Conservation (phyloP, 169 alveolate genomes). For the Babesia ovis region DNA sequence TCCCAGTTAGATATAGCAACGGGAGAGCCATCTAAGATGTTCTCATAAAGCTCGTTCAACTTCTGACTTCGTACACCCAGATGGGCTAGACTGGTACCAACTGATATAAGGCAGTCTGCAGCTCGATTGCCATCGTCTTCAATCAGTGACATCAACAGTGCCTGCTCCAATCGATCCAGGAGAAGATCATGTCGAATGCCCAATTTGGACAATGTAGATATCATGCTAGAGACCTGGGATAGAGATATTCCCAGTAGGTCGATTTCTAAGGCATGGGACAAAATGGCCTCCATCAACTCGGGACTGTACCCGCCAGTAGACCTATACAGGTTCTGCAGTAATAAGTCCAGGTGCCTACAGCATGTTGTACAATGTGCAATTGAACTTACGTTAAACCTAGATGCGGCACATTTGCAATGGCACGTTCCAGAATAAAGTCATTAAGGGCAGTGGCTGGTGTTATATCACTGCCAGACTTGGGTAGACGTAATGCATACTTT, state of each 20-base stretch:
- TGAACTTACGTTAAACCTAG: slow-evolving; percentile 17
- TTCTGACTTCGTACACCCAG: neutral
- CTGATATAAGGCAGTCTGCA: neutral
- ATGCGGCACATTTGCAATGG: slow-evolving; percentile 13
- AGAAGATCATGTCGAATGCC: slow-evolving; percentile 44
- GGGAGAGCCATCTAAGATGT: neutral
- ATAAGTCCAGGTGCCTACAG: slow-evolving; percentile 30
- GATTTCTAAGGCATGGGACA: slow-evolving; percentile 30
- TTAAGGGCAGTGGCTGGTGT: slow-evolving; percentile 10
- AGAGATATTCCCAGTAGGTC: slow-evolving; percentile 8
- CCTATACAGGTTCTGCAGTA: slow-evolving; percentile 6
- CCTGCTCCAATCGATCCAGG: slow-evolving; percentile 31
- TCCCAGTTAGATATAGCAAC: slow-evolving; percentile 22
- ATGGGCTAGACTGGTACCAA: slow-evolving; percentile 14
- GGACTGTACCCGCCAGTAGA: neutral
- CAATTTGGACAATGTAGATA: slow-evolving; percentile 14
- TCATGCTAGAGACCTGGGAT: slow-evolving; percentile 15
- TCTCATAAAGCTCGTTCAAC: slow-evolving; percentile 21
- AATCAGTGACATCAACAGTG: neutral
- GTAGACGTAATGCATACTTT: slow-evolving; percentile 6
- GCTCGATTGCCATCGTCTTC: slow-evolving; percentile 6
- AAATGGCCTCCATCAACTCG: slow-evolving; percentile 10
- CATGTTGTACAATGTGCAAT: neutral
- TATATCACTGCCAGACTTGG: neutral
- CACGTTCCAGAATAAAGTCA: slow-evolving; percentile 22